Conservation (phyloP, 2,329 filamentous ascomycete genomes). For the Purpureocillium takamizusanense region DNA sequence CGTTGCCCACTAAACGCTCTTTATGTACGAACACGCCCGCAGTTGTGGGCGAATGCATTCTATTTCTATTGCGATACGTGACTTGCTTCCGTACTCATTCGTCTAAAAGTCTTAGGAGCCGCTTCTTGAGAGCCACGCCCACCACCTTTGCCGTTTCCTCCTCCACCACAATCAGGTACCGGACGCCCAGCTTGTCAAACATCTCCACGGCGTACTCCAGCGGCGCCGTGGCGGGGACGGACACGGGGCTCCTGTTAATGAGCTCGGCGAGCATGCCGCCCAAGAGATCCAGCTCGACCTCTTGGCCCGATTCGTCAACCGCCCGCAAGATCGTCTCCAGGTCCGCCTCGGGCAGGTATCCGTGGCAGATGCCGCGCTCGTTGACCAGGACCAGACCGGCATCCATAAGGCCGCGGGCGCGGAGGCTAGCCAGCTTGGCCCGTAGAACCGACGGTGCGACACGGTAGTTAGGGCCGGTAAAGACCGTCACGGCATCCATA, state of each 20-base stretch:
- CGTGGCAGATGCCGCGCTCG: constrained; percentile 35
- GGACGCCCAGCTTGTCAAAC: constrained; percentile 47
- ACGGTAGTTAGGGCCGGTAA: constrained; percentile 29
- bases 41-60: too few relatives aligned
- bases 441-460: constrained; percentile 29
- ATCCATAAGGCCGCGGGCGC: constrained; percentile 43
- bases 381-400: constrained; percentile 48
- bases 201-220: constrained; percentile 52
- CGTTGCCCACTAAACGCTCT: too few relatives aligned
- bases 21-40: too few relatives aligned
- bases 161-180: constrained; percentile 43
- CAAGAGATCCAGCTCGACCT: constrained; percentile 19
- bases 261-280: constrained; percentile 30
- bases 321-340: constrained; percentile 38
- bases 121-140: constrained; percentile 50
- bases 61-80: too few relatives aligned
- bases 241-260: constrained; percentile 44
- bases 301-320: constrained; percentile 14
- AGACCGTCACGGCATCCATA: constrained; percentile 46
- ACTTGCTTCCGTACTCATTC: too few relatives aligned
- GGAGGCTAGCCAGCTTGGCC: constrained; percentile 36
- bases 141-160: constrained; percentile 39
- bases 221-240: constrained; percentile 39
- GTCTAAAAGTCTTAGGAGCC: constrained; percentile 20
- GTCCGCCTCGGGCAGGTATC: constrained; percentile 45